Conservation (phyloP, 441 rosid genomes). For the Iberis amara region DNA sequence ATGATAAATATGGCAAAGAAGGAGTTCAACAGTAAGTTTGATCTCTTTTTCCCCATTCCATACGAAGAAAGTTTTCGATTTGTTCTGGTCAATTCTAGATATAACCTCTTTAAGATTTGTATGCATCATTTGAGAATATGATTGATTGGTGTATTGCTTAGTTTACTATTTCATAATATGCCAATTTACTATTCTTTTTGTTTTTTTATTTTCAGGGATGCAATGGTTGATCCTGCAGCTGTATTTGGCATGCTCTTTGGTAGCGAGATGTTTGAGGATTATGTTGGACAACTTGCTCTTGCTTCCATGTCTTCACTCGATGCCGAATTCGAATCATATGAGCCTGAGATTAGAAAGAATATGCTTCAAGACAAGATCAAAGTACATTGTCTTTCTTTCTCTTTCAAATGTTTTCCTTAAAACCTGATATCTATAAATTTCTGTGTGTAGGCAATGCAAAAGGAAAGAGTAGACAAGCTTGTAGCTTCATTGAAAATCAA, state of each 20-base stretch:
- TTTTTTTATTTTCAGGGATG: conserved; percentile 40
- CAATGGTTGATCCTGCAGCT: conserved; percentile 84
- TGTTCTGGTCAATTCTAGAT: background rate
- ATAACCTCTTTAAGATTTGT: background rate
- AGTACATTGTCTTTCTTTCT: conserved; percentile 33
- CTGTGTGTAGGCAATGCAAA: conserved; percentile 52
- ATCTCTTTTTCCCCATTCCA: background rate
- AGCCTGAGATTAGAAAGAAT: conserved; percentile 41
- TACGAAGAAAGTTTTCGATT: background rate
- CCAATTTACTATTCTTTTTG: background rate
- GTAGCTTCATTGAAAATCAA: conserved; percentile 46
- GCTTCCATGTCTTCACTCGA: conserved; percentile 56
- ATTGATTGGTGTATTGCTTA: conserved; percentile 1
- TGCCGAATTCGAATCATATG: conserved; percentile 46
- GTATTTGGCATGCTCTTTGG: conserved; percentile 98
- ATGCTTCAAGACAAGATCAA: conserved; percentile 65
- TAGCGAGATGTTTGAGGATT: conserved; percentile 86
- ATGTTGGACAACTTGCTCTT: conserved; percentile 81
- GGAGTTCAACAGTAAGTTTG: conserved; percentile 64
- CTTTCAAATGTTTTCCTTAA: background rate
- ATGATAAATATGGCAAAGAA: conserved; percentile 80
- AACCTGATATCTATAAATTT: background rate
- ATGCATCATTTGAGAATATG: background rate
- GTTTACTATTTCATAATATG: conserved; percentile 1
- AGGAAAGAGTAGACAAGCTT: conserved; percentile 64